phyloP scores from a whole-genome alignment of 139 green algal genomes.

The Asterochloris erici region DNA sequence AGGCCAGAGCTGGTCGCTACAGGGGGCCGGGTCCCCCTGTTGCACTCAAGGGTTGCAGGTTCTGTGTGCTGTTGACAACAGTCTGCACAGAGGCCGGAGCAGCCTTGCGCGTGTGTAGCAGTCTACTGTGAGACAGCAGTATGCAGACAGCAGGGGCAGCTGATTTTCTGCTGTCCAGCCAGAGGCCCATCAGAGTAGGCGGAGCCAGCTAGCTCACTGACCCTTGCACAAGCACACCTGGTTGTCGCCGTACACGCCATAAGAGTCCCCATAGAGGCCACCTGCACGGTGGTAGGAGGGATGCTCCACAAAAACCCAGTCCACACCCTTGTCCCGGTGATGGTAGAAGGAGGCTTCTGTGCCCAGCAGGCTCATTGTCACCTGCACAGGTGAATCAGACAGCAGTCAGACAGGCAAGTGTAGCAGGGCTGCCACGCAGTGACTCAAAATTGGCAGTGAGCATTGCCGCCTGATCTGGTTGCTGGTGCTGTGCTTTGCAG shows the following conservation, averaged over 20 bases:
- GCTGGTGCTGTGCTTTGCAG: too few species aligned
- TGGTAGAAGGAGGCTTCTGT: conserved; percentile 31
- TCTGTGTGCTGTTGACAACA: too few species aligned
- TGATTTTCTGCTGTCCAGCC: too few species aligned
- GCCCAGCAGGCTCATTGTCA: conserved; percentile 15
- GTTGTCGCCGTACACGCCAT: conserved; percentile 81
- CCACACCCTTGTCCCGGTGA: conserved; percentile 52
- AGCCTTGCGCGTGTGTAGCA: too few species aligned
- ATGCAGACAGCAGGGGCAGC: too few species aligned
- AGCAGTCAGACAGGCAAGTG: neutral
- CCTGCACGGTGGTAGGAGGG: conserved; percentile 58
- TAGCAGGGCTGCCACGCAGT: neutral
- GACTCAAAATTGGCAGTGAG: neutral
- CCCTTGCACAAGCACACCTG: conserved; percentile 34
- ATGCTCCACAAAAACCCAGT: conserved; percentile 86
- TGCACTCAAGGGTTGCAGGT: too few species aligned
- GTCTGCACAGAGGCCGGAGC: too few species aligned
- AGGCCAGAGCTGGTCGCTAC: too few species aligned
- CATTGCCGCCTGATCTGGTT: too few species aligned
- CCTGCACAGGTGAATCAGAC: conserved; percentile 7
- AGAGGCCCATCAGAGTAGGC: too few species aligned
- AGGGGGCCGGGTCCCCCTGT: too few species aligned
- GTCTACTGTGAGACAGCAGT: too few species aligned
- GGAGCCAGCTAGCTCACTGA: neutral
- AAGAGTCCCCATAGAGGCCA: conserved; percentile 71